These are phyloP conservation scores for Coemansia sp. DNA, from an alignment of 192 early-diverging fungal species.

Conservation along the genomic window DNA sequence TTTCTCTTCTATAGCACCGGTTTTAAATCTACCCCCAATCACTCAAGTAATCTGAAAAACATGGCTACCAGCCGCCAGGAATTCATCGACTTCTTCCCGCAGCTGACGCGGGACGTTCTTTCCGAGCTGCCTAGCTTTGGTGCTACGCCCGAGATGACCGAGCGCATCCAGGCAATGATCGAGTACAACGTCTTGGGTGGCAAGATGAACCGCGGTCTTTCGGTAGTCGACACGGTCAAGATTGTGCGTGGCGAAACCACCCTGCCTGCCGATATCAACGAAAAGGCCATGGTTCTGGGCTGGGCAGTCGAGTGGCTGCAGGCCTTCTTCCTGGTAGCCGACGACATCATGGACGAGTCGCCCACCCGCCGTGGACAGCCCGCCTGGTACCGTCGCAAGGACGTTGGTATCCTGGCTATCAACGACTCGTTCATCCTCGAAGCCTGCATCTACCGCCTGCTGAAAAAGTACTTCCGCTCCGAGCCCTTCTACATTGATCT, in stretches of 20 bases:
- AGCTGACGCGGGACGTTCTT: constrained; percentile 70
- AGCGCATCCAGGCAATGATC: constrained; percentile 64
- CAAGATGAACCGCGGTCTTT: constrained; percentile 98
- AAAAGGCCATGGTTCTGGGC: constrained; percentile 85
- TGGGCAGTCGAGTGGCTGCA: constrained; percentile 98
- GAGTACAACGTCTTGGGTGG: constrained; percentile 66
- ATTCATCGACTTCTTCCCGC: constrained; percentile 74
- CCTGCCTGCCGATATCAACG: constrained; percentile 75
- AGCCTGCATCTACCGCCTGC: constrained; percentile 84
- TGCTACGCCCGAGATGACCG: constrained; percentile 62
- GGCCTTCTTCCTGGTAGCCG: constrained; percentile 96
- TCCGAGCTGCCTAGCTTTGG: constrained; percentile 65
- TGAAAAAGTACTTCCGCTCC: constrained; percentile 91
- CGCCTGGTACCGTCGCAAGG: constrained; percentile 90
- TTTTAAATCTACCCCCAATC: neutral
- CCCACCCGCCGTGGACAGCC: constrained; percentile 95
- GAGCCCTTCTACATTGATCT: constrained; percentile 87
- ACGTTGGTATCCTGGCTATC: constrained; percentile 86
- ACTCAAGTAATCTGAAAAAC: neutral
- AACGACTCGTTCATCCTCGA: constrained; percentile 96
- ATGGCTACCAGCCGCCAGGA: constrained; percentile 49
- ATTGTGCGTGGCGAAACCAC: constrained; percentile 67
- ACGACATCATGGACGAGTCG: constrained; percentile 98
- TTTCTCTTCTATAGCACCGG: neutral
- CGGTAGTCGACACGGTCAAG: constrained; percentile 84